phyloP scores from a whole-genome alignment of 768 basidiomycete genomes.

The Artomyces pyxidatus region DNA sequence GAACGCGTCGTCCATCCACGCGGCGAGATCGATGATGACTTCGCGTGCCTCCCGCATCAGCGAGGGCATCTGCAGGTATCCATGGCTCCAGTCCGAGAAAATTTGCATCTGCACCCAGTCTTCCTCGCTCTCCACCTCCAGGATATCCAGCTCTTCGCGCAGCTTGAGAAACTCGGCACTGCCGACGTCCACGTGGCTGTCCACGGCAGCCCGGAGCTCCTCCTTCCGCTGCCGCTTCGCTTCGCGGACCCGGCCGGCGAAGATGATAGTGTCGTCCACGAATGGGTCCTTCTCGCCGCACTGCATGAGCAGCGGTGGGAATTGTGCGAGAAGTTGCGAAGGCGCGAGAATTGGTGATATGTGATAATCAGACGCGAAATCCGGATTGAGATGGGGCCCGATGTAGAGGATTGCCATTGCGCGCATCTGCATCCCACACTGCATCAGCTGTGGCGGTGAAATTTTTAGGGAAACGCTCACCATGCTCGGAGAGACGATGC shows the following conservation, averaged over 20 bases:
- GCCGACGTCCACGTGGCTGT: constrained; percentile 59
- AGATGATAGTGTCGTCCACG: constrained; percentile 96
- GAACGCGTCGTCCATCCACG: constrained; percentile 88
- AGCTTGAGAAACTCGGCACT: constrained; percentile 25
- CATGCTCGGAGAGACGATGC: constrained; percentile 94
- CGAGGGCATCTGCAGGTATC: constrained; percentile 90
- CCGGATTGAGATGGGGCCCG: constrained; percentile 88
- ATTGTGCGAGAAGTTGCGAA: constrained; percentile 73
- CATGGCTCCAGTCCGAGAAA: constrained; percentile 96
- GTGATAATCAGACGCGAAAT: constrained; percentile 92
- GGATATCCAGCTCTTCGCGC: constrained; percentile 44
- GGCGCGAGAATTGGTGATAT: constrained; percentile 94
- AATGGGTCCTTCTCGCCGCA: constrained; percentile 93
- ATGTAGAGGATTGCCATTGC: constrained; percentile 98
- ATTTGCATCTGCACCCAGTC: constrained; percentile 94
- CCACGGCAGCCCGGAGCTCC: constrained; percentile 54
- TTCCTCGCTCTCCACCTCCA: constrained; percentile 68
- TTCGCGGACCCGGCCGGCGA: constrained; percentile 89
- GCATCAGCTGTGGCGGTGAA: no score
- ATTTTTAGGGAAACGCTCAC: constrained; percentile 52
- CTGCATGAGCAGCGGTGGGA: constrained; percentile 89
- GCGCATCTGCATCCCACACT: constrained; percentile 86
- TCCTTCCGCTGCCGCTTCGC: constrained; percentile 80
- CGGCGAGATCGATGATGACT: constrained; percentile 75
- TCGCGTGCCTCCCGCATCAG: constrained; percentile 77